These are phyloP conservation scores for Penicillium brasilianum DNA, from an alignment of 2,329 filamentous ascomycete species.

Conservation along the genomic window DNA sequence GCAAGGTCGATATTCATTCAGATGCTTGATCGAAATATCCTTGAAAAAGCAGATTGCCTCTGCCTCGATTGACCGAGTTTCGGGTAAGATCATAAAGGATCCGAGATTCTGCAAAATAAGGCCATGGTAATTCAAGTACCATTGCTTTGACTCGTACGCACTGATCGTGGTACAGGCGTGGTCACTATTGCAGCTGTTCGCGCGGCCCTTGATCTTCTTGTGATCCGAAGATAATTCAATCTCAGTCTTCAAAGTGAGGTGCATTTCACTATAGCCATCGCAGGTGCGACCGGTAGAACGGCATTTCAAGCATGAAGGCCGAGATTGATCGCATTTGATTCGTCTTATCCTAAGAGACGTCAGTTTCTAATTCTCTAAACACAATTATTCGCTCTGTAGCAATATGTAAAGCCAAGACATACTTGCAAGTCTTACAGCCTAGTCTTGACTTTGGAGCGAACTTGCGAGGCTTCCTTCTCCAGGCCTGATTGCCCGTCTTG, in stretches of 20 bases:
- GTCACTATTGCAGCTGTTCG: neutral
- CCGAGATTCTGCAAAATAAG: neutral
- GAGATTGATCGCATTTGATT: constrained; percentile 46
- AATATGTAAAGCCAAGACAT: constrained; percentile 27
- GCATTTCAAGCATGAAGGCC: constrained; percentile 45
- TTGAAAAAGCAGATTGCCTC: constrained; percentile 26
- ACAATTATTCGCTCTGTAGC: neutral
- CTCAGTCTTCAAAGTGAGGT: constrained; percentile 4
- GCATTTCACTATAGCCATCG: constrained; percentile 40
- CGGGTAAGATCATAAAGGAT: constrained; percentile 6
- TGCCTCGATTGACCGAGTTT: constrained; percentile 13
- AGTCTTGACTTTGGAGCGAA: constrained; percentile 48
- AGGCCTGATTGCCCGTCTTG: constrained; percentile 35
- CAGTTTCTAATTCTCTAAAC: neutral
- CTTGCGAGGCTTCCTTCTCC: constrained; percentile 45
- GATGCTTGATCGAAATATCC: constrained; percentile 22
- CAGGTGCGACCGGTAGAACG: constrained; percentile 46
- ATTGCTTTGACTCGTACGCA: neutral
- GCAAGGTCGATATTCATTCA: constrained; percentile 39
- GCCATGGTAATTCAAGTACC: neutral
- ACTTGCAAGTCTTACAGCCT: constrained; percentile 52
- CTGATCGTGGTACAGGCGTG: neutral
- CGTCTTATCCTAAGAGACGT: constrained; percentile 40
- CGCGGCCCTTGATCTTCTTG: neutral
- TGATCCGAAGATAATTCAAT: neutral